Evolutionary conservation across 306 rosid genomes (phyloP).

Genomic region (Vigna radiata): DNA sequence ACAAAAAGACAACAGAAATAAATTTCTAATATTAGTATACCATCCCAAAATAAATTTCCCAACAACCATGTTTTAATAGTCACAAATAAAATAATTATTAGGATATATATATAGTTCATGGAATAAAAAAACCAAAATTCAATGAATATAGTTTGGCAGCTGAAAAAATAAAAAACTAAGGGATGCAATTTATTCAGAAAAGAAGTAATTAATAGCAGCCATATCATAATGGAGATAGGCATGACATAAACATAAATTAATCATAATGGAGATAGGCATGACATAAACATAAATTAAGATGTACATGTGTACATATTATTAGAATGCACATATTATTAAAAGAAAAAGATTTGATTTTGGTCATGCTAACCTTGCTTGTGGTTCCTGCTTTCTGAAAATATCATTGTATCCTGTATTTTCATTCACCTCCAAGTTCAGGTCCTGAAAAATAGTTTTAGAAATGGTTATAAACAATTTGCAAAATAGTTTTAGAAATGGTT

Average conservation of each 20-base stretch:
- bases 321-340: too few species aligned
- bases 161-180: too few species aligned
- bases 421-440: conserved; percentile 42
- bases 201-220: conserved; percentile 20
- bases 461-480: too few species aligned
- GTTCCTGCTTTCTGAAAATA: conserved; percentile 47
- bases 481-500: neutral
- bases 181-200: neutral
- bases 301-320: too few species aligned
- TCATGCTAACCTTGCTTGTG: conserved; percentile 66
- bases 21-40: conserved; percentile 13
- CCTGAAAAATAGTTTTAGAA: conserved; percentile 50
- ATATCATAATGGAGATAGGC: neutral
- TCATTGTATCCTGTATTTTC: conserved; percentile 44
- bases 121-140: neutral
- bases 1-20: neutral
- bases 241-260: too few species aligned
- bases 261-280: neutral
- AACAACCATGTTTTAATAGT: neutral
- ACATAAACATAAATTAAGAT: neutral
- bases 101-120: conserved; percentile 5
- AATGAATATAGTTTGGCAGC: neutral
- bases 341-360: too few species aligned
- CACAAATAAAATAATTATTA: conserved; percentile 11
- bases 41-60: conserved; percentile 15